Evolutionary conservation across 2,329 filamentous ascomycete species (phyloP), one percentile per base, ranked within the genome.

Genomic region (Colletotrichum paranaense): DNA sequence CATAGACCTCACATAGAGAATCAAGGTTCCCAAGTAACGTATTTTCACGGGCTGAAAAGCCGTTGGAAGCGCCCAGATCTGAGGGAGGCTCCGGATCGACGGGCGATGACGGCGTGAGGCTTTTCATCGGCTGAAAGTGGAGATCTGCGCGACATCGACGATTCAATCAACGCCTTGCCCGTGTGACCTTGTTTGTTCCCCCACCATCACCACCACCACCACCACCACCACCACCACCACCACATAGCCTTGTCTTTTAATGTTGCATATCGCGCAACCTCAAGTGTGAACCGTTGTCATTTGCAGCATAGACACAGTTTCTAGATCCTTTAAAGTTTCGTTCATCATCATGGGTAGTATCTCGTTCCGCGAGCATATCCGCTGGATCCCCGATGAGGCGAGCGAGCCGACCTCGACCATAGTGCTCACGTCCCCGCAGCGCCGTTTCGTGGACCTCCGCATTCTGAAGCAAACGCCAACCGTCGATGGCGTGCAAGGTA

Each of bases 351-450:
- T 86, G 84, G 82, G 79, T 24, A 86, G 82, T 76, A 89, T 93
- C 55, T 92, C 91, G 0, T 79, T 87, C 64, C 87, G 91, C 58
- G 83, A 88, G 62, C 89, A 86, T 75, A 92, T 93, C 76, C 87
- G 87, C 73, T 92, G 90, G 88, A 82, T 88, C 3, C 87, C 88
- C 0, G 85, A 84, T 0, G 78, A 82, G 19, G 79, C 86, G n/a
- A 81, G 81, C 63, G 92, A 93, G 79, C 89, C 89, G 19, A 93
- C 92, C 0, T 88, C 86, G 1, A 93, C 92, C 0, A 78, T 92
- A 4, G 92, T 93, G 14, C 82, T 93, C 58, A 93, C 92, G 0
- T 90, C 90, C 3, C 88, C 89, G 1, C 78, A 80, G 30, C 83
- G 83, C 35, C 86, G 84, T 49, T 93, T 92, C 78, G 88, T 93